A percentile compares a stretch with the other conserved stretches of the same genome.
Evolutionary conservation across 2,329 filamentous ascomycete genomes (phyloP).

Genomic region (Myotisia sp.): DNA sequence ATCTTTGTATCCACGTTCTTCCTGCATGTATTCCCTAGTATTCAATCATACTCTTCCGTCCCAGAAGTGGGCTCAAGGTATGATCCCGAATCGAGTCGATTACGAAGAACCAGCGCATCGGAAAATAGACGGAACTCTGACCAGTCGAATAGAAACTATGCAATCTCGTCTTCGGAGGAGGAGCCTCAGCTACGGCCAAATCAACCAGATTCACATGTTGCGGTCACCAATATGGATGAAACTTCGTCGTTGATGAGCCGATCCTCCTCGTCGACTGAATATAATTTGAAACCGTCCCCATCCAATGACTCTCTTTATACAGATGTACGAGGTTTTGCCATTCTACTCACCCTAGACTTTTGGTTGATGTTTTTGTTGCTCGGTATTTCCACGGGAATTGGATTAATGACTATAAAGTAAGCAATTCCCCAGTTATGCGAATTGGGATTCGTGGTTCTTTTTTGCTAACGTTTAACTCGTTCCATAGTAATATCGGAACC

Average conservation of each 20-base stretch:
- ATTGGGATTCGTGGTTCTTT: background rate
- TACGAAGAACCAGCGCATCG: conserved; percentile 21
- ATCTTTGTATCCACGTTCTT: conserved; percentile 72
- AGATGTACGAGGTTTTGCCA: conserved; percentile 76
- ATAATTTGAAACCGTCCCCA: conserved; percentile 14
- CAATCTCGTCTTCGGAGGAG: conserved; percentile 18
- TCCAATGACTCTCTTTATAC: conserved; percentile 53
- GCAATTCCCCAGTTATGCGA: too few species aligned
- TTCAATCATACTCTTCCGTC: conserved; percentile 32
- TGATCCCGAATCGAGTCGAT: conserved; percentile 18
- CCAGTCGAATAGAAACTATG: conserved; percentile 26
- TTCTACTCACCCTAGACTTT: conserved; percentile 63
- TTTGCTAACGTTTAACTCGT: conserved; percentile 18
- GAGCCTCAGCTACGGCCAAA: conserved; percentile 12
- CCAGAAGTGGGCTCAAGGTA: conserved; percentile 23
- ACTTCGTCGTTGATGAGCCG: conserved; percentile 66
- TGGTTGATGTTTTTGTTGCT: conserved; percentile 84
- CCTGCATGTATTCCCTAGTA: conserved; percentile 55
- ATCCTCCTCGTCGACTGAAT: conserved; percentile 32
- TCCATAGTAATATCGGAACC: conserved; percentile 76
- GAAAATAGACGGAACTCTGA: conserved; percentile 18
- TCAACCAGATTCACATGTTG: conserved; percentile 12
- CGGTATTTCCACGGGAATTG: conserved; percentile 80
- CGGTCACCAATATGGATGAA: conserved; percentile 46
- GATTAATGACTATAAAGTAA: conserved; percentile 98